Evolutionary conservation across 139 green algal genomes (phyloP), one percentile per base, ranked within the genome.

Genomic region (Parachlorella kessleri): DNA sequence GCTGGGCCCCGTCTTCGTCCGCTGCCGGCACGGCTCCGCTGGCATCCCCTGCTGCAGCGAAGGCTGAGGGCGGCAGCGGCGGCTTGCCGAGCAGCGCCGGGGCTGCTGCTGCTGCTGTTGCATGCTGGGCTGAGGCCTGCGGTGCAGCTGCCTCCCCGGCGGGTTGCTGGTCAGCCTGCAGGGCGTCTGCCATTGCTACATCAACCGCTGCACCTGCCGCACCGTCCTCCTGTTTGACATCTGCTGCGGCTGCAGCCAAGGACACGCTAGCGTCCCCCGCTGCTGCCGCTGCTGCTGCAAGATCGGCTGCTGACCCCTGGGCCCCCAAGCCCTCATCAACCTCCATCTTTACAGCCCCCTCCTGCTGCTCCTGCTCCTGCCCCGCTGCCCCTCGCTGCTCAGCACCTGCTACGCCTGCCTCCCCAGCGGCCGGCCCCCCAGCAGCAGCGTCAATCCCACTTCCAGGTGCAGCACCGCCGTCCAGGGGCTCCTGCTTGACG

Each of bases 171-270:
- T 33, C 14, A 4, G 37, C 38, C 8, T 14, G 6, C 32, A 3
- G n/a, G 73, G 73, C 3, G 73, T 37, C 73, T 78, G 66, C 41
- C 70, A 36, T 37, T 40, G 30, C 35, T 40, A 55, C 72, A 76
- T 36, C 75, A 72, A 53, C 48, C 59, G 37, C 37, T 66, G 66
- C 32, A 55, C 33, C 59, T 59, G 63, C n/a, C n/a, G 48, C 48
- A 10, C 10, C 48, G 10, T 59, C 48, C 10, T 59, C 48, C 48
- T n/a, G n/a, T n/a, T n/a, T n/a, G 2, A 59, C 48, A 18, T 10
- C 48, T 28, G 10, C 48, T 18, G 48, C 48, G 48, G 48, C 48
- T 10, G 48, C 48, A 59, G 18, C 10, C 48, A 18, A 10, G 48
- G 48, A 10, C n/a, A n/a, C n/a, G n/a, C n/a, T n/a, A n/a, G n/a